These are phyloP conservation scores for Entomortierella lignicola DNA, from an alignment of 192 early-diverging fungal species.

Conservation along the genomic window DNA sequence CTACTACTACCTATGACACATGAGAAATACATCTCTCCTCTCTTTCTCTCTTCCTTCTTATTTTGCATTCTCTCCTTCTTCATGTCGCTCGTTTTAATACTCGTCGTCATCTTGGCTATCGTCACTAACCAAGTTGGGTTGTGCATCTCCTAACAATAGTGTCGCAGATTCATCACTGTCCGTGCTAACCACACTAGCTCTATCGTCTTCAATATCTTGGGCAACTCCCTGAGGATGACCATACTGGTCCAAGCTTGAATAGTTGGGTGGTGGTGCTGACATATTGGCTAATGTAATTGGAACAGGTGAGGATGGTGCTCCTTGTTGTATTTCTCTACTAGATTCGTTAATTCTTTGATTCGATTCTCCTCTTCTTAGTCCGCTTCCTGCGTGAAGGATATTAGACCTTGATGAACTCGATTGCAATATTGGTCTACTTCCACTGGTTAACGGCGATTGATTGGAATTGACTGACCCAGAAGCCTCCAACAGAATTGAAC, in stretches of 20 bases:
- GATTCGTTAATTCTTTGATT: neutral
- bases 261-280: constrained; percentile 54
- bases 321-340: neutral
- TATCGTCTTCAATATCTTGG: constrained; percentile 7
- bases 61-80: neutral
- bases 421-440: constrained; percentile 13
- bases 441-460: neutral
- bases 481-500: constrained; percentile 70
- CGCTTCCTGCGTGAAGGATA: neutral
- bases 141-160: constrained; percentile 12
- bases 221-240: constrained; percentile 2
- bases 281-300: constrained; percentile 45
- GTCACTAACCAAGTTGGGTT: neutral
- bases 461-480: constrained; percentile 10
- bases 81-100: neutral
- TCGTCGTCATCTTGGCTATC: neutral
- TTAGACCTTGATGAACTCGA: constrained; percentile 15
- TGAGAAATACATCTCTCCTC: no score
- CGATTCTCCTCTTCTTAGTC: neutral
- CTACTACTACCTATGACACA: no score
- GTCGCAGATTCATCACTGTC: constrained; percentile 23
- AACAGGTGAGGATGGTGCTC: constrained; percentile 4
- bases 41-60: no score
- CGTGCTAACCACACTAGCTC: constrained; percentile 10
- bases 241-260: constrained; percentile 45